Evolutionary conservation across 2,329 filamentous ascomycete species (phyloP), one percentile per base, ranked within the genome.

Genomic region (Colletotrichum tabaci): DNA sequence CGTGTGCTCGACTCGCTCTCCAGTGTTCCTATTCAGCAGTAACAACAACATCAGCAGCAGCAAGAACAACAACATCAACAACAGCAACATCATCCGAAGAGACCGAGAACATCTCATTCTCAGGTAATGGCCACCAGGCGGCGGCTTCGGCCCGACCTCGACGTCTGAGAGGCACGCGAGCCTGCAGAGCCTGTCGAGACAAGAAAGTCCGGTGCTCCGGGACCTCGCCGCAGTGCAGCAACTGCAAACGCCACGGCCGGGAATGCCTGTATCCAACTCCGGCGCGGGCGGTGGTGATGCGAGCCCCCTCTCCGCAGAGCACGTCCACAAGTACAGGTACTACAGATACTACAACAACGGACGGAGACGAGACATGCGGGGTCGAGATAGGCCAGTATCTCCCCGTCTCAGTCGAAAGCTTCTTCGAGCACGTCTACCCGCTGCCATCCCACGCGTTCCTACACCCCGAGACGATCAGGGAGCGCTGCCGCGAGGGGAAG

Each of bases 401-500:
- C 21, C 64, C 76, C 30, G 71, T 62, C 12, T 70, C 76, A 2
- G 67, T 78, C 9, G 73, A 75, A 46, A 67, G 66, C 61, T 79
- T 78, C 73, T 79, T 79, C 66, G 61, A 73, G 4, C 67, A 74
- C 47, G 56, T 78, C n/a, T 76, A 78, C 21, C 73, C 77, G 2
- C 66, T 77, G 15, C 75, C 77, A 1, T 81, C 79, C 1, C 81
- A 80, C 60, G 75, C 79, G 4, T 82, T 82, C 60, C 74, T 82
- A 10, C 80, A 82, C 42, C 77, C 78, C 21, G 74, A 77, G n/a
- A 81, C 78, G 7, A 78, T 79, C 1, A 76, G 76, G 46, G 76
- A 78, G 44, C 75, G 79, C 38, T 79, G 78, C 50, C 73, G 73
- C 10, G 75, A 78, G 26, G 75, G 76, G 16, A 79, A 74, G n/a